phyloP scores from a whole-genome alignment of 805 yeast genomes.

The Torulaspora franciscae region DNA sequence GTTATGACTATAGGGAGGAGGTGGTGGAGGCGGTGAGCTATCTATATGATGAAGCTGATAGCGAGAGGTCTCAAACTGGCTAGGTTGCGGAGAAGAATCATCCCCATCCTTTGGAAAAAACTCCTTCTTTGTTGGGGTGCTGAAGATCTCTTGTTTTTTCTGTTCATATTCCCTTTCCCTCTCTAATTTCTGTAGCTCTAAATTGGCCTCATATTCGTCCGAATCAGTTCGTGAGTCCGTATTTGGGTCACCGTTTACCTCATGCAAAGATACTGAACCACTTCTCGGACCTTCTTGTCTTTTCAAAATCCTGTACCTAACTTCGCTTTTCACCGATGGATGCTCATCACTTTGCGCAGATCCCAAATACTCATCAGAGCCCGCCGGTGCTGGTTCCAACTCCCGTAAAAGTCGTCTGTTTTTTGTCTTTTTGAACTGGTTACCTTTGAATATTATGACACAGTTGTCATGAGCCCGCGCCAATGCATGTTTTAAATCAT shows the following conservation, averaged over 20 bases:
- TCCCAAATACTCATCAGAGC: not conserved
- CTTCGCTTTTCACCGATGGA: conserved; percentile 1
- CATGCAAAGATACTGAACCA: not conserved
- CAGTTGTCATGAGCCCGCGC: conserved; percentile 47
- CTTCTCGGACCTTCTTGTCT: conserved; percentile 19
- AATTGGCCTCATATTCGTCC: conserved; percentile 7
- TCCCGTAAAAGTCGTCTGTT: conserved; percentile 21
- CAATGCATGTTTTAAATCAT: conserved; percentile 52
- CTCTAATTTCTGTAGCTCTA: conserved; percentile 37
- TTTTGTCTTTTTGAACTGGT: conserved; percentile 19
- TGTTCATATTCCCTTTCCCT: conserved; percentile 43
- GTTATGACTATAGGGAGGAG: conserved; percentile 1
- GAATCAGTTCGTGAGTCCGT: not conserved
- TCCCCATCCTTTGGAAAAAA: conserved; percentile 13
- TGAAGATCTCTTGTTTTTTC: conserved; percentile 39
- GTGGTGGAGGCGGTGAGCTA: conserved; percentile 12
- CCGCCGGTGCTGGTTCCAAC: conserved; percentile 13
- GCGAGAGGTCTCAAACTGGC: conserved; percentile 27
- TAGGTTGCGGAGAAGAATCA: conserved; percentile 25
- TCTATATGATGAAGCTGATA: conserved; percentile 16
- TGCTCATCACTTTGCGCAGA: not conserved
- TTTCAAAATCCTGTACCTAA: conserved; percentile 23
- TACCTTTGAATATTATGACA: conserved; percentile 40
- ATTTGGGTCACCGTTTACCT: not conserved
- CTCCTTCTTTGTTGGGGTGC: conserved; percentile 26